Evolutionary conservation across 2,329 filamentous ascomycete genomes (phyloP).

Genomic region (Truncatella angustata): DNA sequence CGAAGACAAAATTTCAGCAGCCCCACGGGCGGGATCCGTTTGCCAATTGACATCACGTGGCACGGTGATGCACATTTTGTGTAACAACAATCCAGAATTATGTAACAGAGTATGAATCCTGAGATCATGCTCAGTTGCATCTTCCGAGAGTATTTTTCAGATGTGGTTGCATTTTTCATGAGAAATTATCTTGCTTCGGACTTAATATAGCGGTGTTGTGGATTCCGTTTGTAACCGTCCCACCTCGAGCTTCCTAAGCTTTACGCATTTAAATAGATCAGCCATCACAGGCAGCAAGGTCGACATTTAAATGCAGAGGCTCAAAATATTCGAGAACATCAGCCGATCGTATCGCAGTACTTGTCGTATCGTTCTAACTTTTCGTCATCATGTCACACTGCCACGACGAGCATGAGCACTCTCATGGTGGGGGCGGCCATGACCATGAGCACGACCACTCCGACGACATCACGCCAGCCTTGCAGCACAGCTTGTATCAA

Average conservation of each 20-base stretch:
- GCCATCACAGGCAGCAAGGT: background rate
- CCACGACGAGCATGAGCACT: constrained; percentile 45
- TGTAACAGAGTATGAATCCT: too few relatives aligned
- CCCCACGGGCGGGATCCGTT: too few relatives aligned
- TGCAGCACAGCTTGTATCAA: constrained; percentile 87
- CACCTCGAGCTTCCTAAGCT: background rate
- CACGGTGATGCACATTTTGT: too few relatives aligned
- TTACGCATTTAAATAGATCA: background rate
- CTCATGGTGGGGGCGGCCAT: constrained; percentile 43
- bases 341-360: background rate
- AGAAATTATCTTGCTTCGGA: background rate
- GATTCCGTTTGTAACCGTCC: constrained; percentile 1
- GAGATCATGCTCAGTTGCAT: too few relatives aligned
- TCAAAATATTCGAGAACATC: background rate
- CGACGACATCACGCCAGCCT: constrained; percentile 86
- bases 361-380: too few relatives aligned
- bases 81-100: too few relatives aligned
- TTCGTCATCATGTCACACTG: constrained; percentile 41
- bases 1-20: too few relatives aligned
- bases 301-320: background rate
- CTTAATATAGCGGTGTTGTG: background rate
- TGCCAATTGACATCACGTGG: too few relatives aligned
- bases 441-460: constrained; percentile 77
- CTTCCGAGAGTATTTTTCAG: background rate
- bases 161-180: background rate